phyloP scores from a whole-genome alignment of 1,139 yeast species.

The Taphrina deformans region DNA sequence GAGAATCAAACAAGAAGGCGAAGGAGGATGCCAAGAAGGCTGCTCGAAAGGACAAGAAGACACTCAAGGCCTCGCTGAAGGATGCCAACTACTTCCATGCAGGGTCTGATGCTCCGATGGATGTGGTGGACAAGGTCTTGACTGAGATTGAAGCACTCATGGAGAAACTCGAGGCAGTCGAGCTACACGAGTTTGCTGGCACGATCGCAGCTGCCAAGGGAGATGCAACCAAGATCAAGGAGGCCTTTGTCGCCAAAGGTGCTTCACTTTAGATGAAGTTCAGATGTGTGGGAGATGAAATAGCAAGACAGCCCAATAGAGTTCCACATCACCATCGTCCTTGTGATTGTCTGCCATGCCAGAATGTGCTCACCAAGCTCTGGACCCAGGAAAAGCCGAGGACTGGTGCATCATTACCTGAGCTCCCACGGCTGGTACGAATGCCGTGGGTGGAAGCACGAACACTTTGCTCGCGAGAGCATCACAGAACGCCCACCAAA shows the following conservation, averaged over 20 bases:
- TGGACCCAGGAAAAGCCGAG: no score
- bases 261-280: neutral
- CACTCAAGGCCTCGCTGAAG: constrained; percentile 78
- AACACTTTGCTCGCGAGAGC: no score
- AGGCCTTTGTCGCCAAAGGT: constrained; percentile 24
- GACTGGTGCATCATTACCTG: no score
- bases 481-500: no score
- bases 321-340: no score
- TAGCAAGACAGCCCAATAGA: neutral
- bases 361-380: neutral
- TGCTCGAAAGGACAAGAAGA: constrained; percentile 96
- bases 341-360: no score
- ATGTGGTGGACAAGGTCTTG: constrained; percentile 53
- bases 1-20: constrained; percentile 74
- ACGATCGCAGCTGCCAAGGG: constrained; percentile 54
- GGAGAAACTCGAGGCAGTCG: constrained; percentile 74
- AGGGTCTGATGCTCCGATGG: constrained; percentile 63
- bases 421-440: no score
- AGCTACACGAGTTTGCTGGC: constrained; percentile 41
- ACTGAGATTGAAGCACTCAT: constrained; percentile 76
- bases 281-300: no score
- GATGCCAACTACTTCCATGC: constrained; percentile 78
- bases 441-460: no score
- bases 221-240: constrained; percentile 47
- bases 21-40: constrained; percentile 97